phyloP scores from a whole-genome alignment of 2,329 filamentous ascomycete species.

The Aureobasidium sp. region DNA sequence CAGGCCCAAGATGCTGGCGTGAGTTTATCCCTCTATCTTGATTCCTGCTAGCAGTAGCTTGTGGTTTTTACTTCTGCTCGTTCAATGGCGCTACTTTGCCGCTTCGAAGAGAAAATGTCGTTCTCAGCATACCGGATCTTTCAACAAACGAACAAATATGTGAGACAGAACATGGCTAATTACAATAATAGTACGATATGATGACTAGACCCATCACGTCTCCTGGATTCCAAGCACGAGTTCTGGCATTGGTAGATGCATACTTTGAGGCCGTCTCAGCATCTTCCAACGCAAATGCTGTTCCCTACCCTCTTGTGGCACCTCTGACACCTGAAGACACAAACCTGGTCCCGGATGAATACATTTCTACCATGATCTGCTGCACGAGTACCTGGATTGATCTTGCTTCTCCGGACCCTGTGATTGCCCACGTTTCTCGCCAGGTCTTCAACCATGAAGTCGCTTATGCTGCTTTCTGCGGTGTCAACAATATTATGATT shows the following conservation, averaged over 20 bases:
- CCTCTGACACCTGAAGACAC: constrained; percentile 76
- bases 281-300: constrained; percentile 22
- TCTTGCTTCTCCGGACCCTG: constrained; percentile 69
- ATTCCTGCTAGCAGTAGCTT: background rate
- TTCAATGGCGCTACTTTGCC: background rate
- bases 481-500: constrained; percentile 73
- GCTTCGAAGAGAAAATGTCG: too few relatives aligned
- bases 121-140: too few relatives aligned
- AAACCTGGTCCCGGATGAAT: constrained; percentile 56
- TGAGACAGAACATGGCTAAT: background rate
- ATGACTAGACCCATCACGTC: constrained; percentile 73
- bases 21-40: constrained; percentile 37
- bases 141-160: too few relatives aligned
- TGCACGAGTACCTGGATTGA: constrained; percentile 91
- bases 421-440: constrained; percentile 76
- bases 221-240: constrained; percentile 58
- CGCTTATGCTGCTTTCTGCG: constrained; percentile 92
- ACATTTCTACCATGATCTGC: constrained; percentile 65
- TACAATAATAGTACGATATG: constrained; percentile 57
- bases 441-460: constrained; percentile 88
- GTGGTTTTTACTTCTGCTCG: too few relatives aligned
- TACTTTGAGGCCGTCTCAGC: constrained; percentile 41
- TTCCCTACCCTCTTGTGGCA: constrained; percentile 38
- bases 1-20: constrained; percentile 52
- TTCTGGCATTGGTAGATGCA: constrained; percentile 52